These are phyloP conservation scores for Paramecium biaurelia DNA, from an alignment of 73 alveolate species.

Conservation along the genomic window DNA sequence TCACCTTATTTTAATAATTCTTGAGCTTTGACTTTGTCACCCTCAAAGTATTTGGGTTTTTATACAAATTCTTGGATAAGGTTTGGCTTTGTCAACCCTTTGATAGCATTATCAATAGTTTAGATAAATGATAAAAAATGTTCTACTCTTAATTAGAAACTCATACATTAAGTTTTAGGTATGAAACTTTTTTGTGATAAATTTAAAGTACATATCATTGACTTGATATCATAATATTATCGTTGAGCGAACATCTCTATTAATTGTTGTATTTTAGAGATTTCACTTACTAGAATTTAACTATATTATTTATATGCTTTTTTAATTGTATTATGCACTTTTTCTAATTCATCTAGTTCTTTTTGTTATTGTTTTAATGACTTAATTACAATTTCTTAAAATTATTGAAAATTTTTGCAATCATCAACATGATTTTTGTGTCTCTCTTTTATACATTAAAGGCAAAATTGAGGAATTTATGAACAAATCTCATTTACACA, in stretches of 20 bases:
- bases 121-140: not conserved
- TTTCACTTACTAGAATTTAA: not conserved
- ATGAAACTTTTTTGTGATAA: not conserved
- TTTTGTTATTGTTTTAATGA: not conserved
- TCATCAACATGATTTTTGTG: not conserved
- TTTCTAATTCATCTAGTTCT: not conserved
- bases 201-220: not conserved
- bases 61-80: not conserved
- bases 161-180: not conserved
- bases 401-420: not conserved
- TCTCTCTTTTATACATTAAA: not conserved
- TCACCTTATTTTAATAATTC: not conserved
- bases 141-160: not conserved
- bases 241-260: not conserved
- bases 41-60: not conserved
- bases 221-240: not conserved
- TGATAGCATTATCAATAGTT: not conserved
- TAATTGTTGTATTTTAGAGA: not conserved
- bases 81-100: not conserved
- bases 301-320: not conserved
- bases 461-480: not conserved
- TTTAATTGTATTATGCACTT: not conserved
- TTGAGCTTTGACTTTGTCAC: not conserved
- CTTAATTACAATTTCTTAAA: not conserved
- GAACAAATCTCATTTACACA: not conserved